These are phyloP conservation scores for Angomonas deanei DNA, from an alignment of 208 protist genomes.

Conservation along the genomic window DNA sequence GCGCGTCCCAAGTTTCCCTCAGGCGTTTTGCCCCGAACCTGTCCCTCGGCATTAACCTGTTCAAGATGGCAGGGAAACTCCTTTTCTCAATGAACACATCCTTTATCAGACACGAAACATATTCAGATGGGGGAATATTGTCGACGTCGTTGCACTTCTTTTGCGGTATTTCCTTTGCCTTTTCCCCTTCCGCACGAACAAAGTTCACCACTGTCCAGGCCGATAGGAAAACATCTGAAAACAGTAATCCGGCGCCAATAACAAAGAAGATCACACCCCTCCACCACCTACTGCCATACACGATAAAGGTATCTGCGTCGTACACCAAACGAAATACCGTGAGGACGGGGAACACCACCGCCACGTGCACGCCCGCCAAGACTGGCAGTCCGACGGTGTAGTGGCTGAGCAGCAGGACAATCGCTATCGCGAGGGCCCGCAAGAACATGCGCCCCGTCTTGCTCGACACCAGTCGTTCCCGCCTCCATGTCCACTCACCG, in stretches of 20 bases:
- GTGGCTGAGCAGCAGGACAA: constrained; percentile 30
- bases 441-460: constrained; percentile 23
- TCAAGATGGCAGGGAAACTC: too few species aligned
- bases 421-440: constrained; percentile 20
- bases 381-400: constrained; percentile 27
- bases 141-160: too few species aligned
- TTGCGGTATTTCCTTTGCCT: too few species aligned
- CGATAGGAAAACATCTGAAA: too few species aligned
- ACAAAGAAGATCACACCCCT: not conserved
- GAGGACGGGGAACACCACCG: constrained; percentile 28
- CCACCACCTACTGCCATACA: not conserved
- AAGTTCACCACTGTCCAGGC: too few species aligned
- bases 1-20: too few species aligned
- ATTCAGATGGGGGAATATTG: too few species aligned
- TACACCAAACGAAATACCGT: not conserved
- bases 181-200: too few species aligned
- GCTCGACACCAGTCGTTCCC: constrained; percentile 19
- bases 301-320: not conserved
- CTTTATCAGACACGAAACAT: too few species aligned
- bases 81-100: too few species aligned
- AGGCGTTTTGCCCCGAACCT: too few species aligned
- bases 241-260: not conserved
- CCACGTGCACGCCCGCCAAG: constrained; percentile 41
- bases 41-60: too few species aligned
- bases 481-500: not conserved